Evolutionary conservation across 2,329 filamentous ascomycete species (phyloP), one percentile per base, ranked within the genome.

Genomic region (Ophiostoma pallidulum): DNA sequence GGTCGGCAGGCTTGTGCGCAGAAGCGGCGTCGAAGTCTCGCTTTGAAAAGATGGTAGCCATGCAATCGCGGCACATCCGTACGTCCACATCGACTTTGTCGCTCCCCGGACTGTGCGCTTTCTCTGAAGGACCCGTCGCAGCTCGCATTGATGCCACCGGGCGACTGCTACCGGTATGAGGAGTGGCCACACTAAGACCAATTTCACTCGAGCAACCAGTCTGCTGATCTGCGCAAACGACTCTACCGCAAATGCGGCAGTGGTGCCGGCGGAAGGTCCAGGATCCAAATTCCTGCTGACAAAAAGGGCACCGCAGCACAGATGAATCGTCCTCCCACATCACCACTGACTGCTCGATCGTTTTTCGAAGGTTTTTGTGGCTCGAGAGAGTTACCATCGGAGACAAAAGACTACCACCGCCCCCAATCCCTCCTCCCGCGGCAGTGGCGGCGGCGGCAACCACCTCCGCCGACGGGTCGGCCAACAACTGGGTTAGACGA

Each of bases 221-320:
- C 49, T 78, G 75, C 0, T 78, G 78, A 64, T 98, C 92, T 12
- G 88, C 88, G 61, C 92, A 98, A 0, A 98, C 88, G 0, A 98
- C 89, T 37, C 84, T 79, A 4, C 92, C 92, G 59, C 92, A 98
- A 65, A 94, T 83, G 47, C 92, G 79, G 65, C 92, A 98, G 64
- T 98, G 92, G 63, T 97, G 92, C 56, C 92, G 74, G 58, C 92
- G 79, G 59, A 97, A 94, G 2, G 88, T 86, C 76, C 95, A 97
- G 13, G 82, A 84, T 1, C 88, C 84, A 64, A 98, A 98, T 48
- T 95, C 88, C 59, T 98, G 92, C 60, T 94, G 86, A 59, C 92
- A 98, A 60, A 95, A 95, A 0, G 92, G 92, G 60, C 92, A 98
- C 54, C 82, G 81, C 2, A 73, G 53, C 6, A 98, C 89, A 28